Conservation (phyloP, 2,329 filamentous ascomycete species). For the Lasiodiplodia sp. region DNA sequence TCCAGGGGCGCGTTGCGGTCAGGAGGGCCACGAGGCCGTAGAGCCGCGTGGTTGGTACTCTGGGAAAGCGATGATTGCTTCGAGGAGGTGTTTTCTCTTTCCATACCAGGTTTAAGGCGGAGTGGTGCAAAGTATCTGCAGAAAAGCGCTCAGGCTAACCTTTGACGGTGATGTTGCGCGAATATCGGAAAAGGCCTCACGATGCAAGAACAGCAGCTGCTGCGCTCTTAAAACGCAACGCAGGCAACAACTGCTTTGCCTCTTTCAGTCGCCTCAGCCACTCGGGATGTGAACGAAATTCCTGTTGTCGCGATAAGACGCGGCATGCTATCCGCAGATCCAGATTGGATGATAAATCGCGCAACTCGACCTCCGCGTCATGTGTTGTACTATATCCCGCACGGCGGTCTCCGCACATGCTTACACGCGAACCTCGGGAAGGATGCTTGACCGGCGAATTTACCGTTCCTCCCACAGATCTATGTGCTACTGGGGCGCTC, state of each 20-base stretch:
- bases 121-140: neutral
- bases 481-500: neutral
- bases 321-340: neutral
- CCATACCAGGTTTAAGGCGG: neutral
- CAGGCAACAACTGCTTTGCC: neutral
- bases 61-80: neutral
- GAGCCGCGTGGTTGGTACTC: neutral
- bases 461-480: neutral
- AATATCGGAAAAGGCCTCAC: neutral
- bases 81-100: neutral
- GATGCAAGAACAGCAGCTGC: neutral
- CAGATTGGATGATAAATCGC: conserved; percentile 23
- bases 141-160: neutral
- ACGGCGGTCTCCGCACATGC: neutral
- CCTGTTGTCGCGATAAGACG: neutral
- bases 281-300: neutral
- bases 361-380: neutral
- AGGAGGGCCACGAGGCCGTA: neutral
- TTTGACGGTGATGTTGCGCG: neutral
- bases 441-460: neutral
- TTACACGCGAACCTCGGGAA: neutral
- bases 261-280: neutral
- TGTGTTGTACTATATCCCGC: neutral
- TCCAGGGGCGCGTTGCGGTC: neutral
- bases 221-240: neutral